Evolutionary conservation across 169 alveolate genomes (phyloP).

Genomic region (Cryptosporidium andersoni): DNA sequence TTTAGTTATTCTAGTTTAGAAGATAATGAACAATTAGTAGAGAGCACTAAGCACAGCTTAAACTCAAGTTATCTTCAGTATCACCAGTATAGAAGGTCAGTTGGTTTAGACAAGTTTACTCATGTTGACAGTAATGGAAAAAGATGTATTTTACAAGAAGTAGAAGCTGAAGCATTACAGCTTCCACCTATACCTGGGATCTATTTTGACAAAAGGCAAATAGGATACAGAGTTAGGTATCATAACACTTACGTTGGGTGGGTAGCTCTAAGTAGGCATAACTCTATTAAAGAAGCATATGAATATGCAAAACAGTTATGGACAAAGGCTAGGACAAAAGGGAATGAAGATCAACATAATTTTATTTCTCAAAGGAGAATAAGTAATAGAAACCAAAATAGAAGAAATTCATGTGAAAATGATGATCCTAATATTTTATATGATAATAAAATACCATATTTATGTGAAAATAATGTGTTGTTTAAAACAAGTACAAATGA

Average conservation of each 20-base stretch:
- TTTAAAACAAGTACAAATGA: too few relatives aligned
- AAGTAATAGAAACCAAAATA: too few relatives aligned
- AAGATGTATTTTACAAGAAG: conserved; percentile 55
- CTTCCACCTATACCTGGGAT: conserved; percentile 69
- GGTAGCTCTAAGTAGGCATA: conserved; percentile 69
- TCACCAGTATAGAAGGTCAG: conserved; percentile 39
- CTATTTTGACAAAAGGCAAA: conserved; percentile 60
- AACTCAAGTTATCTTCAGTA: conserved; percentile 2
- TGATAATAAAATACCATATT: too few relatives aligned
- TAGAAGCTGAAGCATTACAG: conserved; percentile 49
- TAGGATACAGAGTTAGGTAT: conserved; percentile 67
- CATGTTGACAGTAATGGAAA: conserved; percentile 65
- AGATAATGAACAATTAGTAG: conserved; percentile 1
- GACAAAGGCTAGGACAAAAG: conserved; percentile 53
- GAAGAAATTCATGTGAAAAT: too few relatives aligned
- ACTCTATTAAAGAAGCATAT: conserved; percentile 65
- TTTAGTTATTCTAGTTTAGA: conserved; percentile 3
- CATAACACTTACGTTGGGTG: conserved; percentile 66
- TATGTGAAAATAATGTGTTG: too few relatives aligned
- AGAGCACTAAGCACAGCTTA: conserved; percentile 1
- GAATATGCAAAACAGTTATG: conserved; percentile 66
- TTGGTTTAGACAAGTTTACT: conserved; percentile 58
- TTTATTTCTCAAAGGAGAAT: background rate
- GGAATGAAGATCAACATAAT: conserved; percentile 2
- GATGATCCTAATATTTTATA: too few relatives aligned